phyloP scores from a whole-genome alignment of 2,329 filamentous ascomycete species.

The Sordariomycetes sp. region DNA sequence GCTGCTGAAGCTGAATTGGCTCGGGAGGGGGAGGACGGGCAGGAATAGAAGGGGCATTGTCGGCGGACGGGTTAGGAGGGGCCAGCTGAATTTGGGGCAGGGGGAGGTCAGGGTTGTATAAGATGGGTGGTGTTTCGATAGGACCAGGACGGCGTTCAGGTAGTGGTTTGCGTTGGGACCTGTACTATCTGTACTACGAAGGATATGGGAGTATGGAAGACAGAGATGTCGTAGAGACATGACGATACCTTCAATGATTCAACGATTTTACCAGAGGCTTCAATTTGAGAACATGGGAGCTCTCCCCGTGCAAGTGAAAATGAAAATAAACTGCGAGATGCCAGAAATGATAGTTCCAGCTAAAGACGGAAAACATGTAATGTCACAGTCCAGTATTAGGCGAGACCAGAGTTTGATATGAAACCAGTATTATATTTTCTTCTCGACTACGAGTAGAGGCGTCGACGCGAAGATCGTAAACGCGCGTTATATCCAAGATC shows the following conservation, averaged over 20 bases:
- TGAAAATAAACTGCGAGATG: too few relatives aligned
- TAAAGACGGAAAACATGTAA: too few relatives aligned
- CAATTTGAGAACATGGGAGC: too few relatives aligned
- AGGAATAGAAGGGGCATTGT: conserved; percentile 85
- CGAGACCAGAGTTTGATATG: neutral
- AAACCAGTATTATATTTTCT: neutral
- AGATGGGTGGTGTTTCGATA: conserved; percentile 1
- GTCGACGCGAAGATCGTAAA: neutral
- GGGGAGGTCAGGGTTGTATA: conserved; percentile 30
- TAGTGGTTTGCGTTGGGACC: neutral
- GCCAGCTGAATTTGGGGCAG: neutral
- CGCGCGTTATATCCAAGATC: neutral
- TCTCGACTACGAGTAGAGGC: neutral
- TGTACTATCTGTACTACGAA: neutral
- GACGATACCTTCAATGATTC: too few relatives aligned
- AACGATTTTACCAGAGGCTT: too few relatives aligned
- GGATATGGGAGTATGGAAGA: too few relatives aligned
- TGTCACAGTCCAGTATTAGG: too few relatives aligned
- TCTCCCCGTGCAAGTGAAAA: too few relatives aligned
- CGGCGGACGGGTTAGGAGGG: conserved; percentile 47
- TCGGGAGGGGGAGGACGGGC: conserved; percentile 80
- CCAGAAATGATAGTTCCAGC: too few relatives aligned
- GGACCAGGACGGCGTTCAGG: neutral
- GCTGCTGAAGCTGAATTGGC: conserved; percentile 92
- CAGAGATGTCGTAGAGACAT: too few relatives aligned